Evolutionary conservation across 768 basidiomycete genomes (phyloP), one percentile per base, ranked within the genome.

Genomic region (Auriscalpium orientale): DNA sequence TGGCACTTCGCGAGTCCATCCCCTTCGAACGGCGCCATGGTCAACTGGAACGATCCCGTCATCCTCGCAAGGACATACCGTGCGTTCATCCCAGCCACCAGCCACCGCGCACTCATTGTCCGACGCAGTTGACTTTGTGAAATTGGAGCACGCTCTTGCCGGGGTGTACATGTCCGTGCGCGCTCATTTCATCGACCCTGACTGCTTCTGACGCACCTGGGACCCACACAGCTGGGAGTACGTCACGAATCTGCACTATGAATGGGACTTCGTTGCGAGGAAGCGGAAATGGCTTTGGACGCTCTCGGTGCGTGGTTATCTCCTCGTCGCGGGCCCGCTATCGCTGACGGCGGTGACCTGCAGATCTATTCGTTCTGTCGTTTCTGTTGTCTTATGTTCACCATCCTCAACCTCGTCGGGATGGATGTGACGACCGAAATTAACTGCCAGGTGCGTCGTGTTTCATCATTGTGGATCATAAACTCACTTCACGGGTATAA

Each of bases 221-320:
- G 28, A 28, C 28, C 2, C 28, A 28, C 28, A 28, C 28, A 50
- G 49, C 12, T 50, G 49, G 49, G 49, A 50, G 18, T 50, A 22
- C 49, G 20, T 50, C n/a, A 33, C 34, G 28, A 50, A 28, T 18
- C 49, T 50, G 11, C 21, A 50, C 34, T 50, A 50, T 15, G 49
- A 50, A 18, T 50, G 49, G 49, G 16, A 28, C 34, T 50, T 50
- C 28, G 0, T 50, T 4, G 34, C 49, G 10, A 20, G 49, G 16
- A 50, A 50, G 18, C 49, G 49, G 11, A 50, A 50, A 13, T 50
- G 49, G 49, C 49, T 50, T 34, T 50, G 49, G 49, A 50, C 49
- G 3, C 9, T 50, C 11, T 21, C 21, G 22, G 49, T 50, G 16
- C 13, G 40, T 43, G 40, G 18, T 43, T 15, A 4, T 43, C 40